Conservation (phyloP, 2,329 filamentous ascomycete genomes). For the Blumeriella jaapii region DNA sequence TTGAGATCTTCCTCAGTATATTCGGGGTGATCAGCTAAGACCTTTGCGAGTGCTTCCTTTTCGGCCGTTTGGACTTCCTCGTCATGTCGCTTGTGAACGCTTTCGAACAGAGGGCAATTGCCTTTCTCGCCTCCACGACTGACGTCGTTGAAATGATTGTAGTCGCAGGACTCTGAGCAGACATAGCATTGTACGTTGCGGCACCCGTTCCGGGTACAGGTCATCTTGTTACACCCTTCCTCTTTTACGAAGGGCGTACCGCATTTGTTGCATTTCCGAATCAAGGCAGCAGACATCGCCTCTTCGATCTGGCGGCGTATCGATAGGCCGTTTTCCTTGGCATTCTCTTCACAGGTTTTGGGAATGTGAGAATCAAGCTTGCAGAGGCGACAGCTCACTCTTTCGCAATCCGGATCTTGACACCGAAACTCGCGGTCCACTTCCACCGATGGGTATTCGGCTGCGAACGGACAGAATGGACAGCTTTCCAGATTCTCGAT, state of each 20-base stretch:
- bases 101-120: conserved; percentile 60
- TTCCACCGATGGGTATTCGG: conserved; percentile 56
- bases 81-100: conserved; percentile 44
- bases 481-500: conserved; percentile 65
- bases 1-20: conserved; percentile 46
- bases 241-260: conserved; percentile 60
- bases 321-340: conserved; percentile 45
- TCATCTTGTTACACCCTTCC: conserved; percentile 75
- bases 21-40: conserved; percentile 47
- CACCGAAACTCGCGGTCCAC: conserved; percentile 65
- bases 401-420: conserved; percentile 50
- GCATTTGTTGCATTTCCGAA: conserved; percentile 63
- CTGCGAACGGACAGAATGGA: conserved; percentile 73
- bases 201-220: conserved; percentile 46
- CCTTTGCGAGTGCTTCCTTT: conserved; percentile 40
- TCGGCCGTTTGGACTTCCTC: conserved; percentile 53
- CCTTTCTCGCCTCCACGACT: conserved; percentile 35
- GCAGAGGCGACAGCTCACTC: conserved; percentile 58
- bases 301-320: conserved; percentile 64
- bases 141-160: conserved; percentile 57
- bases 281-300: conserved; percentile 69
- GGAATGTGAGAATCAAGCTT: conserved; percentile 59
- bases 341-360: conserved; percentile 56
- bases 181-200: conserved; percentile 52
- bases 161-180: conserved; percentile 54